phyloP scores from a whole-genome alignment of 495 filamentous ascomycete species.

The Xylaria sp. region DNA sequence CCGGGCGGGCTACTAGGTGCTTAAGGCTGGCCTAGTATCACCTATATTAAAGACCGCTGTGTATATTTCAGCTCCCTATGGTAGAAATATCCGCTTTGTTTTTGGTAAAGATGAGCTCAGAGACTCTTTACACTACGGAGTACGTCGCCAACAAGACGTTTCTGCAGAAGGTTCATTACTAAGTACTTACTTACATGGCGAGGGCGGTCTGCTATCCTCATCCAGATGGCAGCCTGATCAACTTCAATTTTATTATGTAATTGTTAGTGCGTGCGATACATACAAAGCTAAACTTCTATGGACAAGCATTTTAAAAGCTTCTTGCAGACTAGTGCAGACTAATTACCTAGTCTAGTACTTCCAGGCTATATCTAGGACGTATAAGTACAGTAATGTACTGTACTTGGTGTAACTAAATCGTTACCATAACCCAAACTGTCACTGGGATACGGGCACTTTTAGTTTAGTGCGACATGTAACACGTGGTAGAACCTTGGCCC shows the following conservation, averaged over 20 bases:
- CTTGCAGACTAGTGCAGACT: not conserved
- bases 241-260: not conserved
- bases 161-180: too few relatives aligned
- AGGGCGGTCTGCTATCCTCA: not conserved
- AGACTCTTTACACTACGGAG: too few relatives aligned
- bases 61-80: not conserved
- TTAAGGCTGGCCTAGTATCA: not conserved
- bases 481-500: conserved; percentile 26
- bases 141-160: not conserved
- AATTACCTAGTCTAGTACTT: not conserved
- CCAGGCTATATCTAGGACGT: too few relatives aligned
- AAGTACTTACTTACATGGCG: not conserved
- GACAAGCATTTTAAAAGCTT: not conserved
- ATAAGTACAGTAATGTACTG: conserved; percentile 9
- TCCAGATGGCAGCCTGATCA: not conserved
- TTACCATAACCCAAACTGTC: not conserved
- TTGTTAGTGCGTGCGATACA: not conserved
- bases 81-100: not conserved
- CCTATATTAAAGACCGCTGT: not conserved
- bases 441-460: not conserved
- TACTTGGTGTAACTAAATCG: not conserved
- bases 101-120: not conserved
- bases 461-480: conserved; percentile 23
- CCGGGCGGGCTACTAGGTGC: not conserved
- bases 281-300: not conserved